Evolutionary conservation across 139 green algal genomes (phyloP), one percentile per base, ranked within the genome.

Genomic region (Trebouxia sp.): DNA sequence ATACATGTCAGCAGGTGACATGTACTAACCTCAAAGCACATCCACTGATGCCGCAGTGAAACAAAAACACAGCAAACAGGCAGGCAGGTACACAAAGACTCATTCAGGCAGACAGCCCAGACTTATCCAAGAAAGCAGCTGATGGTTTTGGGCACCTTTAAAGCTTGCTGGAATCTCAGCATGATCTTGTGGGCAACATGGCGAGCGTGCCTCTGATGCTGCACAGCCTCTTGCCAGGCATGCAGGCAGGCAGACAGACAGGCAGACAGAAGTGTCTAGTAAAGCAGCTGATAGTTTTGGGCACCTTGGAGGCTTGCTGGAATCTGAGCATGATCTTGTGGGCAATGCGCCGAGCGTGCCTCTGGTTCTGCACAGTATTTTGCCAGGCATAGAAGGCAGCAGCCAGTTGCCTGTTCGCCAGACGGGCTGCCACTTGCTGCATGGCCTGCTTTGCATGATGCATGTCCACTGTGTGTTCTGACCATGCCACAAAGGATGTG

Each of bases 401-500:
- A 56, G 67, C 24, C 67, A 77, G 9, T 22, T 77, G 39, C 26
- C 66, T 75, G 41, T 35, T 80, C 26, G 28, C 39, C 70, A 24
- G 26, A 48, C 53, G n/a, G 1, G 32, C 30, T 8, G 41, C 69
- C 26, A 56, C 48, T 65, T 87, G 66, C 41, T 75, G 65, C 14
- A 78, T 82, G 22, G 42, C 48, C 26, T 70, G 42, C 37, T 58
- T 72, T 4, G 80, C 66, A 5, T 4, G 32, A 0, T 39, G 47
- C 38, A 84, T 65, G 20, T 47, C 22, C 12, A 69, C n/a, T 15
- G 80, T 79, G 24, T 84, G 84, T 30, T 79, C 75, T 58, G 58
- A 58, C 84, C 82, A 88, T 41, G 51, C 55, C 15, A 43, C 42
- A 30, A 86, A 82, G 10, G 66, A 72, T 17, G 38, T 65, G 14